Evolutionary conservation across 1,284 basidiomycete species (phyloP), one percentile per base, ranked within the genome.

Genomic region (Somion occarium): DNA sequence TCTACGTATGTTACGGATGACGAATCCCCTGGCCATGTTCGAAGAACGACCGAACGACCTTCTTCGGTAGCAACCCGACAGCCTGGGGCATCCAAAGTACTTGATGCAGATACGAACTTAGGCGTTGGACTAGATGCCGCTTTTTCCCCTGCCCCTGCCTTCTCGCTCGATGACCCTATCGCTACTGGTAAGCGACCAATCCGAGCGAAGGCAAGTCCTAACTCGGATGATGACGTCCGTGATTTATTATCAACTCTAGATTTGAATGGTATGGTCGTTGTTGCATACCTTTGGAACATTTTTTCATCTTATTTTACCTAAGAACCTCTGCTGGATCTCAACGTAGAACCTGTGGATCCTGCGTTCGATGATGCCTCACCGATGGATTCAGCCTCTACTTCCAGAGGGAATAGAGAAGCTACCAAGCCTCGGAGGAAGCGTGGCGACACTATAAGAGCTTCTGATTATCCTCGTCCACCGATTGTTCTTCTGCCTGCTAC

Each of bases 361-460:
- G n/a, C n/a, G n/a, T n/a, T n/a, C n/a, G n/a, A n/a, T n/a, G n/a
- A n/a, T n/a, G n/a, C 30, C 15, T 34, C 30, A 34, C 30, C 30
- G 7, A 34, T 34, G 30, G 39, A 42, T 9, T 42, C 39, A 7
- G 18, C 9, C 20, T 22, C 39, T 9, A 7, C 15, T 42, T 7
- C 15, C 18, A 5, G 19, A 18, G 5, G 9, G 9, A 42, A 18
- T 9, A 42, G 18, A 42, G 39, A 18, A 7, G 30, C 30, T 15
- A 15, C 30, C 30, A 45, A 43, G n/a, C 54, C 55, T 22, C 62
- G 67, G 13, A 67, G 74, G 46, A 71, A 73, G 56, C 70, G 75
- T 26, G 71, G 73, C 19, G 73, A 73, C 47, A 78, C 75, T 11
- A 74, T 78, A 44, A 70, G 73, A 24, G 74, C 74, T 11, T 74